Evolutionary conservation across 75 land plant genomes (phyloP), one percentile per base, ranked within the genome.

Genomic region (Gnetum montanum): DNA sequence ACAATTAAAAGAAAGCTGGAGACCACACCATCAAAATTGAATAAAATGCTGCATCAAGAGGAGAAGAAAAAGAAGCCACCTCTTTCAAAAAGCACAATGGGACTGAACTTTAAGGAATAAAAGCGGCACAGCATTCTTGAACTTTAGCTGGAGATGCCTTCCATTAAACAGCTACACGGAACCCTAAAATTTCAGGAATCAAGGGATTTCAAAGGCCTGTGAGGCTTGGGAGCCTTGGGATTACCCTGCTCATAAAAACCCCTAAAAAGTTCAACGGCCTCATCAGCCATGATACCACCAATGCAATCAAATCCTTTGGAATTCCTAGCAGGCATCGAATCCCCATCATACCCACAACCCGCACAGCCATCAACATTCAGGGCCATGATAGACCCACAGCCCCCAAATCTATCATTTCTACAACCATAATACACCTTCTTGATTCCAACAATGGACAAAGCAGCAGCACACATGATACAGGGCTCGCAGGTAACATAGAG

Each of bases 401-500:
- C 99, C 37, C 99, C 99, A 74, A 94, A 94, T 55, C 94, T 87
- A 44, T 90, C 99, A 73, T 94, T 94, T n/a, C 69, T 49, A 69
- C 99, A 90, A 1, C 99, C 99, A 74, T 83, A 94, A 58, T 68
- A 94, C 8, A 94, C 91, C 43, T 69, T 81, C 43, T 66, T 63
- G 18, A 94, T 79, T 46, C 96, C 91, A 58, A 90, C 66, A 37
- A 90, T 67, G 22, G 96, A 90, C 10, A 94, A 66, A 8, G 99
- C 91, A 20, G 82, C 52, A 27, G 99, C 91, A 72, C 99, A 94
- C 99, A 94, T 94, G 24, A 94, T 90, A 63, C 98, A 94, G 18
- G 98, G 96, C 59, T 94, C 98, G 55, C 99, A 94, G 35, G 99
- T 94, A 19, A 90, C 99, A 68, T 80, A 94, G 41, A 90, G 82